phyloP scores from a whole-genome alignment of 225 moss, liverwort and hornwort species.

The Pseudoscleropodium purum region DNA sequence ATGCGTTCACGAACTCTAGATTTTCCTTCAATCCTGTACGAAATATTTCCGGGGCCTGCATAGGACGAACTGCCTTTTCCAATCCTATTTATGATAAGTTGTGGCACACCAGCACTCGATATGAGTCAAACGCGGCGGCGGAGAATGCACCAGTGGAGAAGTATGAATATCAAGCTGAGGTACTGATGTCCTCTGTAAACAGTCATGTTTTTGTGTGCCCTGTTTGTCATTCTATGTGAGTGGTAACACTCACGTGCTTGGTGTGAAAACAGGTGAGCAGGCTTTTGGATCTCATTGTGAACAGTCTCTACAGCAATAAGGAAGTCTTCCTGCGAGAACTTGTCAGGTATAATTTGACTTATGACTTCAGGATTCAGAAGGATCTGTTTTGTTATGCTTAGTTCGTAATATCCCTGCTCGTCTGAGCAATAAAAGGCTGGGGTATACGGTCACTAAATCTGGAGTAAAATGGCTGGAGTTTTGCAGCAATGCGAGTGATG shows the following conservation, averaged over 20 bases:
- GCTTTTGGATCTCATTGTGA: conserved; percentile 85
- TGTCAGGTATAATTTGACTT: conserved; percentile 41
- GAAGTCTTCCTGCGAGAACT: conserved; percentile 91
- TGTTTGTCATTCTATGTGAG: background rate
- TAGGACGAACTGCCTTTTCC: background rate
- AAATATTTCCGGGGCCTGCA: conserved; percentile 8
- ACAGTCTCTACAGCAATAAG: conserved; percentile 97
- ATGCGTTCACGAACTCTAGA: background rate
- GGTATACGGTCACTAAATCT: background rate
- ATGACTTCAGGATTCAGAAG: background rate
- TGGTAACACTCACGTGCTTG: background rate
- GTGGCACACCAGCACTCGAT: conserved; percentile 17
- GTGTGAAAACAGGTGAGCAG: conserved; percentile 67
- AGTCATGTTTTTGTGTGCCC: background rate
- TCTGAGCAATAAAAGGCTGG: background rate
- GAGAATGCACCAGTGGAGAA: conserved; percentile 35
- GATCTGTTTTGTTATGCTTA: background rate
- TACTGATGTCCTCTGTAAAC: background rate
- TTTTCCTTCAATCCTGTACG: conserved; percentile 2
- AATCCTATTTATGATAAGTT: conserved; percentile 3
- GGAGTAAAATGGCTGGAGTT: background rate
- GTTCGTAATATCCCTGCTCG: background rate
- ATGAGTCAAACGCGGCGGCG: conserved; percentile 18
- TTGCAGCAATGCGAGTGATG: conserved; percentile 95
- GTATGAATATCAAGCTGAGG: conserved; percentile 71